phyloP scores from a whole-genome alignment of 495 filamentous ascomycete genomes.

The Neurospora sp. region DNA sequence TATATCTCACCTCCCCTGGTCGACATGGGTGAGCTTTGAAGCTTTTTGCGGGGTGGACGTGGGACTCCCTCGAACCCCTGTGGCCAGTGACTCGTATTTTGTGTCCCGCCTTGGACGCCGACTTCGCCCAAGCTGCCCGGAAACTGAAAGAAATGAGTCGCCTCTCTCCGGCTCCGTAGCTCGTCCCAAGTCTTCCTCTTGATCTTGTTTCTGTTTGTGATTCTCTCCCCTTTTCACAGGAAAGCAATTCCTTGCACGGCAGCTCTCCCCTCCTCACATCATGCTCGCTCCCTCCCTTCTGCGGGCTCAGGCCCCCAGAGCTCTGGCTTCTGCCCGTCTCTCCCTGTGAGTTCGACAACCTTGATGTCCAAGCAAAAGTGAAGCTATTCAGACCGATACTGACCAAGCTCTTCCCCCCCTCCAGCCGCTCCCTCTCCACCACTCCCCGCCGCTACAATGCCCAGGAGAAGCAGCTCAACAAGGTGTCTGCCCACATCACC shows the following conservation, averaged over 20 bases:
- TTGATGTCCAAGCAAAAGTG: background rate
- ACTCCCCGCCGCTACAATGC: conserved; percentile 26
- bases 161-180: background rate
- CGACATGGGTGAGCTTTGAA: background rate
- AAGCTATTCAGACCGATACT: background rate
- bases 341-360: conserved; percentile 17
- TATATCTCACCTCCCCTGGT: conserved; percentile 10
- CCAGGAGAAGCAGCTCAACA: conserved; percentile 56
- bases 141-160: background rate
- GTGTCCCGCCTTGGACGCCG: conserved; percentile 9
- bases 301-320: conserved; percentile 28
- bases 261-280: conserved; percentile 2
- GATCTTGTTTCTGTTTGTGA: background rate
- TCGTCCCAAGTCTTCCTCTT: conserved; percentile 7
- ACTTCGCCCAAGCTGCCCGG: conserved; percentile 15
- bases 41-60: conserved; percentile 18
- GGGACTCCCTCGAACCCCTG: conserved; percentile 8
- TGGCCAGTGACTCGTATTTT: conserved; percentile 14
- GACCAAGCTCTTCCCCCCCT: background rate
- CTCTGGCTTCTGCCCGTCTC: conserved; percentile 26
- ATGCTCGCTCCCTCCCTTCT: conserved; percentile 32
- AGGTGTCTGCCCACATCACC: conserved; percentile 72
- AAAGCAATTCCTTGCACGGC: background rate
- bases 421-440: conserved; percentile 32
- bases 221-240: background rate